Percentiles rank a stretch among this genome's conserved stretches.
Evolutionary conservation across 139 green algal species (phyloP).

Genomic region (Gonium pectorale): DNA sequence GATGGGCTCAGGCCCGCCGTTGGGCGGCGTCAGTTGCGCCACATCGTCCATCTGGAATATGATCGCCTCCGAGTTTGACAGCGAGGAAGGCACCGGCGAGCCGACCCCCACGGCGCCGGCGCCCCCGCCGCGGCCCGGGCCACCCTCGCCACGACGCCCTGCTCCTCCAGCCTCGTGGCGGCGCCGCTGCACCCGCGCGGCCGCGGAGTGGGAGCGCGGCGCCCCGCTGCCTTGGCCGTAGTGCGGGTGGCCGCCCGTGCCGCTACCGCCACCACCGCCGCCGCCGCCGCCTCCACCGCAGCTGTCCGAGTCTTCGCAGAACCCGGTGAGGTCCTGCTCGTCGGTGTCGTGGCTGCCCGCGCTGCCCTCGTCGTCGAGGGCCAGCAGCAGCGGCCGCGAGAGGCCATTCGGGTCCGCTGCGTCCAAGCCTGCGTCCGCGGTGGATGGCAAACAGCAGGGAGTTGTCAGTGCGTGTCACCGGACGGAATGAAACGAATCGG

Average conservation of each 20-base stretch:
- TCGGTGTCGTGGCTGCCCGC: conserved; percentile 57
- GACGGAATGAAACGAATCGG: too few relatives aligned
- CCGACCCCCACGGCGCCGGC: neutral
- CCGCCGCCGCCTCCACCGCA: neutral
- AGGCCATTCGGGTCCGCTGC: neutral
- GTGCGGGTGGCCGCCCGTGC: neutral
- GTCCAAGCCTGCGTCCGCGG: too few relatives aligned
- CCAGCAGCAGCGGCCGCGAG: conserved; percentile 38
- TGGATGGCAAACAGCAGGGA: too few relatives aligned
- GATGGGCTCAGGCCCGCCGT: neutral
- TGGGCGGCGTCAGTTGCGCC: neutral
- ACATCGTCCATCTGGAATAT: conserved; percentile 45
- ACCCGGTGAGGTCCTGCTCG: conserved; percentile 45
- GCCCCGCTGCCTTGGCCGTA: too few relatives aligned
- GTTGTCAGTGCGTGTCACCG: too few relatives aligned
- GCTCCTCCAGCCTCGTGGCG: too few relatives aligned
- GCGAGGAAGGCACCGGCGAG: conserved; percentile 17
- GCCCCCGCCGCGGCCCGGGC: neutral
- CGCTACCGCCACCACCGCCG: neutral
- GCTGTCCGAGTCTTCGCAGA: conserved; percentile 8
- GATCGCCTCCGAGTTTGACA: conserved; percentile 10
- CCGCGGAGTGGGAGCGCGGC: too few relatives aligned
- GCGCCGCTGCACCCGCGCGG: too few relatives aligned
- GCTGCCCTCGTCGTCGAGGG: conserved; percentile 47
- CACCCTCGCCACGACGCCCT: neutral